phyloP scores from a whole-genome alignment of 768 basidiomycete species.

The Pleurotus eryngii region DNA sequence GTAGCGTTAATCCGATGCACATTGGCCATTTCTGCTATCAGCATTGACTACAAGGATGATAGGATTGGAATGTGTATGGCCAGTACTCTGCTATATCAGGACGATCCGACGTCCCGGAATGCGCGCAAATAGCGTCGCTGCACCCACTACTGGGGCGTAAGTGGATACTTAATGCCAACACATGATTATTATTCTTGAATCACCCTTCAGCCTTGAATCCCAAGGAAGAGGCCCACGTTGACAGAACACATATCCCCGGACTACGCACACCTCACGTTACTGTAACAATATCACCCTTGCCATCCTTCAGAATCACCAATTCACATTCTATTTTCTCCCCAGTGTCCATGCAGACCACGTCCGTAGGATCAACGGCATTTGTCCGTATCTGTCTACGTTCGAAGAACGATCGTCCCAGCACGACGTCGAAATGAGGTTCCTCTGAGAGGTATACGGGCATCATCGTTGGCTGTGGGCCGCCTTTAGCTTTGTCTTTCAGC shows the following conservation, averaged over 20 bases:
- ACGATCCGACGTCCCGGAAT: no score
- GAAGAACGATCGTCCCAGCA: slow-evolving; percentile 84
- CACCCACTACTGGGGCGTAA: no score
- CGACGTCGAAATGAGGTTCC: slow-evolving; percentile 94
- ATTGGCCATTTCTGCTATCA: background rate
- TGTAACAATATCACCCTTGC: slow-evolving; percentile 84
- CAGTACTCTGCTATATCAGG: no score
- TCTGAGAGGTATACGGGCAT: slow-evolving; percentile 85
- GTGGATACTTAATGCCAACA: no score
- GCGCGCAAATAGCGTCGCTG: no score
- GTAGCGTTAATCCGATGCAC: background rate
- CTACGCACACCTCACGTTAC: slow-evolving; percentile 53
- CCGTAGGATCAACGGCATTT: slow-evolving; percentile 81
- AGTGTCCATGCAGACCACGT: slow-evolving; percentile 88
- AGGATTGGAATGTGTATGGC: no score
- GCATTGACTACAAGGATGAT: no score
- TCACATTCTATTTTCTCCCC: slow-evolving; percentile 92
- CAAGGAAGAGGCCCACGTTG: no score
- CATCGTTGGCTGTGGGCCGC: slow-evolving; percentile 35
- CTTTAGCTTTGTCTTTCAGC: slow-evolving; percentile 11
- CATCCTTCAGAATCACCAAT: slow-evolving; percentile 88
- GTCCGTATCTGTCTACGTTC: slow-evolving; percentile 80
- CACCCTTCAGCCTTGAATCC: no score
- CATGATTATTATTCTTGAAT: no score
- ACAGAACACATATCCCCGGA: no score